Percentiles rank a stretch among this genome's conserved stretches.
These are phyloP conservation scores for Russula abietina DNA, from an alignment of 768 basidiomycete species.

Conservation along the genomic window DNA sequence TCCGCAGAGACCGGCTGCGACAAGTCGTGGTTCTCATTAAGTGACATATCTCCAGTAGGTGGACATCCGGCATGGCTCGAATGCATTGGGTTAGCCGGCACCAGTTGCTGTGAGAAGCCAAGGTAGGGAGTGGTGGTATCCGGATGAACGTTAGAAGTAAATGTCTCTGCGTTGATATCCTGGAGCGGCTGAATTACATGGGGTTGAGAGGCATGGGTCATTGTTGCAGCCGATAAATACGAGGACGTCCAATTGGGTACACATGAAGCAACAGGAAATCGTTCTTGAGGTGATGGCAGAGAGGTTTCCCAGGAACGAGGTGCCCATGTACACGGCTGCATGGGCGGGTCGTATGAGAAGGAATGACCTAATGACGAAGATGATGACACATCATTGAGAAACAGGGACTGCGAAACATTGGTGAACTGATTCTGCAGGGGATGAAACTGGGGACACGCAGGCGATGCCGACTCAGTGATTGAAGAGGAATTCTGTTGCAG, in stretches of 20 bases:
- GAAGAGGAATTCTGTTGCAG: neutral
- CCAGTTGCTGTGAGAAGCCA: neutral
- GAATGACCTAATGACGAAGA: neutral
- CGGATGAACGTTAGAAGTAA: neutral
- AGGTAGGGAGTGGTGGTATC: neutral
- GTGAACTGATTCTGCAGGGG: neutral
- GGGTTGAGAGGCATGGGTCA: neutral
- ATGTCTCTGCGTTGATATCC: neutral
- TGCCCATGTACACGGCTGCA: neutral
- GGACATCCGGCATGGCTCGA: neutral
- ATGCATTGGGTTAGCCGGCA: neutral
- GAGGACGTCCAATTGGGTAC: neutral
- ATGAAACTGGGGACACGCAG: neutral
- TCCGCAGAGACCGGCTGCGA: neutral
- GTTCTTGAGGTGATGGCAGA: neutral
- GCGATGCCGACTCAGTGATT: neutral
- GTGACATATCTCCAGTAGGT: neutral
- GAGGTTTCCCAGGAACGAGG: neutral
- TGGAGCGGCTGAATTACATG: neutral
- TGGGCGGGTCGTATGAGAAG: neutral
- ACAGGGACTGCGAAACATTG: neutral
- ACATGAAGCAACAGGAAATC: neutral
- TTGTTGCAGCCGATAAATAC: neutral
- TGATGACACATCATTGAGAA: neutral
- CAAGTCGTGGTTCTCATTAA: neutral